Conservation (phyloP, 1,284 basidiomycete genomes). For the Stygiomarasmius scandens region DNA sequence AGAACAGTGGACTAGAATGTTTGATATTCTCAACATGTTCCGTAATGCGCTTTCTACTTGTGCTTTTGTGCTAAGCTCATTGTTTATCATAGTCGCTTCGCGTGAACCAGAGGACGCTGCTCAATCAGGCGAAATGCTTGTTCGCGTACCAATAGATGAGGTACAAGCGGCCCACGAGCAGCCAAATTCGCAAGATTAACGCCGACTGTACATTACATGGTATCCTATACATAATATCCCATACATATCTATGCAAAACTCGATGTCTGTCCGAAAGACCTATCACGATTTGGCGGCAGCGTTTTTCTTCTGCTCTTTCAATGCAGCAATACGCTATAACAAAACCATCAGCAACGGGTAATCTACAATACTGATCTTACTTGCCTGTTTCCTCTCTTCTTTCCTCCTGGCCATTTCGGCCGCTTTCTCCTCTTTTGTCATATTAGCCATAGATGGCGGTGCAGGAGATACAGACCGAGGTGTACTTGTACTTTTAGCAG, state of each 20-base stretch:
- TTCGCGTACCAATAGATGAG: conserved; percentile 68
- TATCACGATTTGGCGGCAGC: conserved; percentile 22
- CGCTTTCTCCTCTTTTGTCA: conserved; percentile 88
- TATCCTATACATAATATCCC: background rate
- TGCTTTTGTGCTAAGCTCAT: too few relatives aligned
- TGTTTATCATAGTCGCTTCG: conserved; percentile 43
- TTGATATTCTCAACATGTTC: conserved; percentile 69
- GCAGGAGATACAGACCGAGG: conserved; percentile 22
- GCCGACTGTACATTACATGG: background rate
- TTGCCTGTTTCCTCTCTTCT: conserved; percentile 83
- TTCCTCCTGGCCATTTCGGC: conserved; percentile 86
- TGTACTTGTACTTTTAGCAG: conserved; percentile 16
- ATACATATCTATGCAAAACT: too few relatives aligned
- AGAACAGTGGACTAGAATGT: conserved; percentile 82
- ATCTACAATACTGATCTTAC: conserved; percentile 18
- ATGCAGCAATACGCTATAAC: conserved; percentile 61
- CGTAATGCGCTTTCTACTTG: conserved; percentile 41
- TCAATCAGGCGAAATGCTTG: conserved; percentile 43
- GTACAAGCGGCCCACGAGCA: conserved; percentile 28
- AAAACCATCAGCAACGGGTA: conserved; percentile 3
- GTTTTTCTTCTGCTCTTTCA: conserved; percentile 73
- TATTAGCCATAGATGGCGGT: conserved; percentile 34
- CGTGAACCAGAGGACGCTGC: conserved; percentile 33
- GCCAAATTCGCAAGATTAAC: conserved; percentile 1
- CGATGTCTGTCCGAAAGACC: background rate